Percentiles rank a stretch among this genome's conserved stretches.
These are phyloP conservation scores for Apostasia ramifera DNA, from an alignment of 106 monocot species.

Conservation along the genomic window DNA sequence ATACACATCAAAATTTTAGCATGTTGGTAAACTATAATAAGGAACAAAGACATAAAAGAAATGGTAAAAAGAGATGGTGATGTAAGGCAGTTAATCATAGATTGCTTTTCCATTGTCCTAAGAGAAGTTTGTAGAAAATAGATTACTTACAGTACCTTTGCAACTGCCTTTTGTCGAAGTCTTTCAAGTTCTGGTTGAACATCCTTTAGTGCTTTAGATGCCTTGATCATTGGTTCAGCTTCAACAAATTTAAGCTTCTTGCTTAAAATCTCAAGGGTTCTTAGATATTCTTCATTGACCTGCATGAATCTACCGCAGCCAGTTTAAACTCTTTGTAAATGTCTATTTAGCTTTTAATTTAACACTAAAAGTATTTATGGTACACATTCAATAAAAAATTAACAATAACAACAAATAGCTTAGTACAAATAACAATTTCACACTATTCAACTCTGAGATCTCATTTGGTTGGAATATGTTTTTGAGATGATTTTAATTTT, in stretches of 20 bases:
- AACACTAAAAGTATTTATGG: not conserved
- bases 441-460: too few species aligned
- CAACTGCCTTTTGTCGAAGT: conserved; percentile 87
- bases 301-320: conserved; percentile 15
- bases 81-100: too few species aligned
- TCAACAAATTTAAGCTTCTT: conserved; percentile 90
- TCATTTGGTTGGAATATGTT: too few species aligned
- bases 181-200: conserved; percentile 95
- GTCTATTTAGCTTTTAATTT: not conserved
- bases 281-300: conserved; percentile 98
- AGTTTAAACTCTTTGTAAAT: not conserved
- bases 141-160: conserved; percentile 57
- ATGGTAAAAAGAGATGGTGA: too few species aligned
- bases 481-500: too few species aligned
- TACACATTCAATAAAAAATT: not conserved
- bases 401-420: not conserved
- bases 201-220: conserved; percentile 87
- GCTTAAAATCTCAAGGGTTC: conserved; percentile 75
- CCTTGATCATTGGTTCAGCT: conserved; percentile 73
- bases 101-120: too few species aligned
- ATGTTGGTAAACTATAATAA: too few species aligned
- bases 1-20: too few species aligned
- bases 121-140: too few species aligned
- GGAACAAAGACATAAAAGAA: too few species aligned
- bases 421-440: not conserved